phyloP scores from a whole-genome alignment of 495 filamentous ascomycete species.

The Xylaria grammica region DNA sequence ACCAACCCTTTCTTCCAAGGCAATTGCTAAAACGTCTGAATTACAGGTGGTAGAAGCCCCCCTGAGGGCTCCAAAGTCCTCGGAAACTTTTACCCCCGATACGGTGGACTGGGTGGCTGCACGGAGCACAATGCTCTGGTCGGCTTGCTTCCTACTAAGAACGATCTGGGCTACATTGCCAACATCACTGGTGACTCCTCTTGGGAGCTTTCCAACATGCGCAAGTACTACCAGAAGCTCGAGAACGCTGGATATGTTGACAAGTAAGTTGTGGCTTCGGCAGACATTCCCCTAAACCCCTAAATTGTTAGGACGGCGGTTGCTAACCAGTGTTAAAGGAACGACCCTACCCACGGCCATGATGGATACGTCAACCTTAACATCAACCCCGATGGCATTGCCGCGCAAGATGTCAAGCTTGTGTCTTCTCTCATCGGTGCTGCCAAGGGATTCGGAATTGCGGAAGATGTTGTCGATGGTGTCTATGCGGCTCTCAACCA shows the following conservation, averaged over 20 bases:
- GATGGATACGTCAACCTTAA: constrained; percentile 48
- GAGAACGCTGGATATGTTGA: constrained; percentile 59
- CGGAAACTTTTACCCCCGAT: constrained; percentile 57
- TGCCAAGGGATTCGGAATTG: constrained; percentile 54
- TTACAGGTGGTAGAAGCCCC: constrained; percentile 34
- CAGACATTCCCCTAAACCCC: not conserved
- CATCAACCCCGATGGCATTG: constrained; percentile 39
- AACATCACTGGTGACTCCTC: constrained; percentile 54
- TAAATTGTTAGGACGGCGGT: no score
- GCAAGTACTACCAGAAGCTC: constrained; percentile 52
- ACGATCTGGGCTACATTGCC: constrained; percentile 54
- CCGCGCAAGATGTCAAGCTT: constrained; percentile 57
- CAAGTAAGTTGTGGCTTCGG: not conserved
- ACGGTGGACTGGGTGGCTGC: constrained; percentile 56
- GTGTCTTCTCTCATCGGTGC: constrained; percentile 55
- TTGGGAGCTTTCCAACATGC: constrained; percentile 55
- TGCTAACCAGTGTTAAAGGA: no score
- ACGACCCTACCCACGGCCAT: constrained; percentile 59
- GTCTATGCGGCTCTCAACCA: constrained; percentile 15
- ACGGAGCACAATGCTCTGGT: constrained; percentile 55
- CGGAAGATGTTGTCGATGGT: constrained; percentile 30
- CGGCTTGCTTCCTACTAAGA: constrained; percentile 45
- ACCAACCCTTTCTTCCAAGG: not conserved
- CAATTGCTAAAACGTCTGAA: not conserved
- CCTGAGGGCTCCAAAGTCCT: constrained; percentile 48